Base-by-base conservation (phyloP, 2,329 filamentous ascomycete species). In the Monosporascus sp. region DNA sequence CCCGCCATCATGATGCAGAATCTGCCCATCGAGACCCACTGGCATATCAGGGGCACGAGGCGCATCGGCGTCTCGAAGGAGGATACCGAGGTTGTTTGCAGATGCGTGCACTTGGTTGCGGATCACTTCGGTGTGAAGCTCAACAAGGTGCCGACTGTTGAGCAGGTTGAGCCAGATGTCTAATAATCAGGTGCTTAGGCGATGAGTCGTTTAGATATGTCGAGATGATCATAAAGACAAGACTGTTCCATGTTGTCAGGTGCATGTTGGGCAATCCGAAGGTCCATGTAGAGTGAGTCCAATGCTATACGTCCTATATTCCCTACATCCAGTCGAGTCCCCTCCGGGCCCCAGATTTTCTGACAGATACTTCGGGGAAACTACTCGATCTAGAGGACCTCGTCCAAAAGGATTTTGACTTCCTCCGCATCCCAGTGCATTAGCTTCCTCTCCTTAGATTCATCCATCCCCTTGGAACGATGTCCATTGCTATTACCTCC, bases 1-100 rank as follows among this genome's bases (percentile, higher is more conserved):
- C 67, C 73, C 3, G 77, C 74, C 1, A 83, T 84, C 52, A 79
- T 83, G 76, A 78, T 78, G 6, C 81, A 84, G 61, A 83, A 83
- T 53, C 61, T 83, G 18, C 66, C 65, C 0, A 65, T 69, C 1
- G 76, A 81, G 62, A 79, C 79, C 2, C 74, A 71, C 17, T 84
- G 80, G 79, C 81, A 84, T 65, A 69, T 81, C 35, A 65, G 77
- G 31, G 78, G 78, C 1, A 74, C 70, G 0, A 63, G 78, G 39
- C 63, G 78, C 37, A 70, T 81, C 31, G 78, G 77, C 0, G 72
- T 80, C 0, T 72, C 68, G 9, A 64, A 61, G 22, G 71, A 71
- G 11, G 74, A 79, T 53, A 72, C 73, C 0, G 72, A 77, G 63
- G 52, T 51, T 3, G 41, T 67, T 24, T 64, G 61, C 48, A 53